These are phyloP conservation scores for Coemansia sp. DNA, from an alignment of 192 early-diverging fungal species.

Conservation along the genomic window DNA sequence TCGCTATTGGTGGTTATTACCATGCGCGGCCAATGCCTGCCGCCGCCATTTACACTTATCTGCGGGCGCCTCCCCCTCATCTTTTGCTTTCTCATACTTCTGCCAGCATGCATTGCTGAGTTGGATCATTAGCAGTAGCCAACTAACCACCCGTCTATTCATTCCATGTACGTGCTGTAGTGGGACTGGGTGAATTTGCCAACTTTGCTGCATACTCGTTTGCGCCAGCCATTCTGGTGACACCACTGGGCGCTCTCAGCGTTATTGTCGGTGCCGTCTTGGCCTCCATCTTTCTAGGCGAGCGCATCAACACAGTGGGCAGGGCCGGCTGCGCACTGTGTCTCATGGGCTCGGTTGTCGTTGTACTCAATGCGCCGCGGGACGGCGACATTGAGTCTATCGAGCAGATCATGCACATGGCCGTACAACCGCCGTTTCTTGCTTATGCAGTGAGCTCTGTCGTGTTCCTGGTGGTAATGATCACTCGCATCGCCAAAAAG, in stretches of 20 bases:
- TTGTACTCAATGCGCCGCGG: constrained; percentile 83
- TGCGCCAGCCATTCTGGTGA: constrained; percentile 94
- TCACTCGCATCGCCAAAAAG: constrained; percentile 73
- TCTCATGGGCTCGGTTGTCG: constrained; percentile 81
- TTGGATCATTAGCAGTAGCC: too few species aligned
- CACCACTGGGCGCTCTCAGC: constrained; percentile 87
- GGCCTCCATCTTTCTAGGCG: constrained; percentile 84
- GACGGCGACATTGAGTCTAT: constrained; percentile 76
- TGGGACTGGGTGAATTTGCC: constrained; percentile 89
- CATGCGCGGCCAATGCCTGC: not conserved
- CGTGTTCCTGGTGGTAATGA: constrained; percentile 67
- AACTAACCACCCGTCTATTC: not conserved
- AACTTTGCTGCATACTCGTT: constrained; percentile 96
- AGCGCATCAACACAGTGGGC: constrained; percentile 76
- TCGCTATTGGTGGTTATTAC: not conserved
- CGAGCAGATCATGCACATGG: constrained; percentile 80
- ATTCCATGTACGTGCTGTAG: constrained; percentile 44
- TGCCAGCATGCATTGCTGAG: not conserved
- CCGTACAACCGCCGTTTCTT: constrained; percentile 79
- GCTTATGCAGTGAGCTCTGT: constrained; percentile 70
- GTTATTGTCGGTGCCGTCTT: constrained; percentile 87
- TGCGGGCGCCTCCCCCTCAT: constrained; percentile 7
- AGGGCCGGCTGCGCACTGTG: constrained; percentile 88
- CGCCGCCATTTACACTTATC: not conserved
- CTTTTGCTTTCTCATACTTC: not conserved